These are phyloP conservation scores for Dysphania ambrosioides DNA, from an alignment of 148 eudicot species.

Conservation along the genomic window DNA sequence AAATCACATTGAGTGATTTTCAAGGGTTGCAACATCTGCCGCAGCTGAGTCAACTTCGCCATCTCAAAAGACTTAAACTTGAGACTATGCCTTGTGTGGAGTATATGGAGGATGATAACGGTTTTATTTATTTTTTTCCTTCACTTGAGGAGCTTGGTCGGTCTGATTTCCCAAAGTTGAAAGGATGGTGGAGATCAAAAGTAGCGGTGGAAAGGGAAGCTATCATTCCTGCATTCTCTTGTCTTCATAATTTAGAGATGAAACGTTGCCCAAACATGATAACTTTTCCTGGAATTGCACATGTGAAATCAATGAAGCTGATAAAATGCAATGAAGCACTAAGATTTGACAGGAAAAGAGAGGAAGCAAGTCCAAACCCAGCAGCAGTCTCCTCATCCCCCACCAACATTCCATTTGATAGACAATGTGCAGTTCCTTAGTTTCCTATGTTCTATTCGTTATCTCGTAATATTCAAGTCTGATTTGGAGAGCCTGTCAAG, in stretches of 20 bases:
- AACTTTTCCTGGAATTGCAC: constrained; percentile 3
- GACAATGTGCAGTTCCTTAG: background rate
- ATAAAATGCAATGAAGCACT: background rate
- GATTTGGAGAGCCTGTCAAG: background rate
- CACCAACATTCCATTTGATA: too few relatives aligned
- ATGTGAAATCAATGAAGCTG: background rate
- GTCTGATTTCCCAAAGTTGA: constrained; percentile 4
- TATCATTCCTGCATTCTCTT: constrained; percentile 6
- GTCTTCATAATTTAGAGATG: background rate
- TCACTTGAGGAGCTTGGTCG: constrained; percentile 12
- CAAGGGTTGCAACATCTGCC: background rate
- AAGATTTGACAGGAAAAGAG: background rate
- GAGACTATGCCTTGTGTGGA: background rate
- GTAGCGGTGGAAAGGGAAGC: background rate
- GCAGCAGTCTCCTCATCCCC: too few relatives aligned
- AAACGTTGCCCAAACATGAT: constrained; percentile 1
- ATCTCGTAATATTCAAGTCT: background rate
- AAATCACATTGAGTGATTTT: background rate
- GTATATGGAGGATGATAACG: background rate
- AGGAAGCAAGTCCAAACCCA: background rate
- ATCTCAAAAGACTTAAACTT: constrained; percentile 13
- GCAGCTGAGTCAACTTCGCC: constrained; percentile 2
- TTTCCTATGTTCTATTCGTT: background rate
- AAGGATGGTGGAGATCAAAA: background rate
- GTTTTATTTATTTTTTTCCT: background rate